These are phyloP conservation scores for Gryganskiella cystojenkinii DNA, from an alignment of 192 early-diverging fungal genomes.

Conservation along the genomic window DNA sequence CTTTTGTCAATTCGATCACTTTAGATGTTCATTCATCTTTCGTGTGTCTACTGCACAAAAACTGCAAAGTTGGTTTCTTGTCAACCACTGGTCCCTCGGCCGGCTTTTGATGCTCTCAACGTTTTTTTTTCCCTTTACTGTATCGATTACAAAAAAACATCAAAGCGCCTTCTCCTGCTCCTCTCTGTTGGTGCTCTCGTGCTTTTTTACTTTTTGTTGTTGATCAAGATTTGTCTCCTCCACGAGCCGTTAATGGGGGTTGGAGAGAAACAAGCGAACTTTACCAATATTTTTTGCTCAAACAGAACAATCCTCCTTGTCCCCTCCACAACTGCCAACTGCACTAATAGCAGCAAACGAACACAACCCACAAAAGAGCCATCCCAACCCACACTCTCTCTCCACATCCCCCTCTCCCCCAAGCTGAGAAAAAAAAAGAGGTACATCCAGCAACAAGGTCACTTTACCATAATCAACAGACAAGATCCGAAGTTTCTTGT, in stretches of 20 bases:
- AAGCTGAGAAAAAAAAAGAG: conserved; percentile 6
- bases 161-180: no score
- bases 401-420: not conserved
- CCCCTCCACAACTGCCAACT: conserved; percentile 1
- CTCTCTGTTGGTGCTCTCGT: no score
- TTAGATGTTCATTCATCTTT: conserved; percentile 7
- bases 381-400: not conserved
- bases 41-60: not conserved
- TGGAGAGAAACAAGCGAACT: no score
- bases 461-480: conserved; percentile 44
- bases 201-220: no score
- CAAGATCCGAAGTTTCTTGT: conserved; percentile 44
- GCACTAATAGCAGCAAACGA: not conserved
- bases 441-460: not conserved
- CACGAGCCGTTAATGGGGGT: no score
- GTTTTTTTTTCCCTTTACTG: not conserved
- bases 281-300: no score
- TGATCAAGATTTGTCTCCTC: no score
- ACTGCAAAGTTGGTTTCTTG: not conserved
- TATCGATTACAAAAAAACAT: no score
- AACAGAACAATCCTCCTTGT: no score
- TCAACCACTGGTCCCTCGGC: no score
- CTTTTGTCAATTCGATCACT: conserved; percentile 16
- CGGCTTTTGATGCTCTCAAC: not conserved
- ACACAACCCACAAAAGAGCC: not conserved